Percentiles rank a stretch among this genome's conserved stretches.
phyloP scores from a whole-genome alignment of 1,139 yeast genomes.

The Lodderomyces jiufengensis region DNA sequence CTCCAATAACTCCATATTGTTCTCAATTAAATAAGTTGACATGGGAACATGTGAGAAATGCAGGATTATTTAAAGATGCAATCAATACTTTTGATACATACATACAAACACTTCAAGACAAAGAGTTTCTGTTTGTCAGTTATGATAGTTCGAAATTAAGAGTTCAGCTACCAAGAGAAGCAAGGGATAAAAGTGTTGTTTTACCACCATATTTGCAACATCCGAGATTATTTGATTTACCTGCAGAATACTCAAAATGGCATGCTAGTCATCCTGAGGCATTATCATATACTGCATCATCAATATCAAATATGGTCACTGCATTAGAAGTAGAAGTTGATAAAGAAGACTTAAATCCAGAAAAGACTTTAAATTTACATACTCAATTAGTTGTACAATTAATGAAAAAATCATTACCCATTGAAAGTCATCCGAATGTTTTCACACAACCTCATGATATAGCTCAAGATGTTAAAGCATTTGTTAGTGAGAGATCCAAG shows the following conservation, averaged over 20 bases:
- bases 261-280: slow-evolving; percentile 58
- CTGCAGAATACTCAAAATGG: slow-evolving; percentile 71
- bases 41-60: slow-evolving; percentile 61
- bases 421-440: slow-evolving; percentile 51
- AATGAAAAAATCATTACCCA: slow-evolving; percentile 51
- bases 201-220: slow-evolving; percentile 75
- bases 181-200: slow-evolving; percentile 68
- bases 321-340: slow-evolving; percentile 55
- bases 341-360: slow-evolving; percentile 10
- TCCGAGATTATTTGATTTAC: slow-evolving; percentile 74
- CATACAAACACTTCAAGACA: slow-evolving; percentile 41
- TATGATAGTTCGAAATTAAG: slow-evolving; percentile 66
- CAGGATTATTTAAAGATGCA: slow-evolving; percentile 59
- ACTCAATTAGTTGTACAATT: slow-evolving; percentile 49
- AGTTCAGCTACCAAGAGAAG: slow-evolving; percentile 77
- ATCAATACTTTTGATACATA: slow-evolving; percentile 49
- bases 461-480: slow-evolving; percentile 64
- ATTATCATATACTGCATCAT: slow-evolving; percentile 46
- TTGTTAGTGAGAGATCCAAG: slow-evolving; percentile 69
- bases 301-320: slow-evolving; percentile 51
- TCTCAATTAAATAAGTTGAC: slow-evolving; percentile 50
- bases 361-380: slow-evolving; percentile 17
- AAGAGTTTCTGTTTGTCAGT: slow-evolving; percentile 65
- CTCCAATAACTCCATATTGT: slow-evolving; percentile 67
- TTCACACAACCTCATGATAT: slow-evolving; percentile 73